phyloP scores from a whole-genome alignment of 352 stramenopile genomes.

The Elongisporangium undulatum region DNA sequence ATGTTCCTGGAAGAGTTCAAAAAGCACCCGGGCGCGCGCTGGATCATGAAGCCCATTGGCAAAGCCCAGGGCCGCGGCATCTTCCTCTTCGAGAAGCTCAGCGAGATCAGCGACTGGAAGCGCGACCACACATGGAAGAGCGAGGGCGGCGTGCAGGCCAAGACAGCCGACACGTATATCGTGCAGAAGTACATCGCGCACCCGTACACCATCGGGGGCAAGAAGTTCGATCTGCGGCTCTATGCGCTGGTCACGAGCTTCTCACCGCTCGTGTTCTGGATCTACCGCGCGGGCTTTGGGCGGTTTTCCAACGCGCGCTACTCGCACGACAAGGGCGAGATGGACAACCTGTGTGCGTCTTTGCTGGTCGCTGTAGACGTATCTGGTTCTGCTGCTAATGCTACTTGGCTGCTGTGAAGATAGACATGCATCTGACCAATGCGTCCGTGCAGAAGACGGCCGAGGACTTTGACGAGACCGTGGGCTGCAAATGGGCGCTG shows the following conservation, averaged over 20 bases:
- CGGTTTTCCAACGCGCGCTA: conserved; percentile 51
- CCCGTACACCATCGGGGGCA: conserved; percentile 84
- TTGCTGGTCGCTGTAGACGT: neutral
- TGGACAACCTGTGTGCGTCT: conserved; percentile 23
- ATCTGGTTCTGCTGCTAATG: neutral
- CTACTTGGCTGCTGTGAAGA: neutral
- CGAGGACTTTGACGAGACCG: conserved; percentile 65
- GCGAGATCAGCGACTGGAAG: conserved; percentile 86
- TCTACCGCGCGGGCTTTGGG: conserved; percentile 70
- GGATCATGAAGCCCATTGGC: conserved; percentile 95
- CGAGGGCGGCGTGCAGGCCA: conserved; percentile 26
- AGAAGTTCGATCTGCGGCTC: conserved; percentile 90
- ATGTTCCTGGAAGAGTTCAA: conserved; percentile 76
- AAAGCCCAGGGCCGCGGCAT: conserved; percentile 74
- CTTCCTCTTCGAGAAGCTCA: conserved; percentile 88
- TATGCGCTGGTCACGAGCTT: conserved; percentile 83
- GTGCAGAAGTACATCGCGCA: conserved; percentile 88
- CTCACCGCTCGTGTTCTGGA: conserved; percentile 25
- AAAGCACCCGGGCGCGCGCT: conserved; percentile 53
- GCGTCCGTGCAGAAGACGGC: conserved; percentile 88
- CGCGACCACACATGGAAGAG: conserved; percentile 60
- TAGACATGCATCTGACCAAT: conserved; percentile 94
- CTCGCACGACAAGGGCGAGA: conserved; percentile 17
- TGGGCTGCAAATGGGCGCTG: conserved; percentile 69
- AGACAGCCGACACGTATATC: conserved; percentile 59